Evolutionary conservation across 257 asterid genomes (phyloP), one percentile per base, ranked within the genome.

Genomic region (Euphrasia confusa): DNA sequence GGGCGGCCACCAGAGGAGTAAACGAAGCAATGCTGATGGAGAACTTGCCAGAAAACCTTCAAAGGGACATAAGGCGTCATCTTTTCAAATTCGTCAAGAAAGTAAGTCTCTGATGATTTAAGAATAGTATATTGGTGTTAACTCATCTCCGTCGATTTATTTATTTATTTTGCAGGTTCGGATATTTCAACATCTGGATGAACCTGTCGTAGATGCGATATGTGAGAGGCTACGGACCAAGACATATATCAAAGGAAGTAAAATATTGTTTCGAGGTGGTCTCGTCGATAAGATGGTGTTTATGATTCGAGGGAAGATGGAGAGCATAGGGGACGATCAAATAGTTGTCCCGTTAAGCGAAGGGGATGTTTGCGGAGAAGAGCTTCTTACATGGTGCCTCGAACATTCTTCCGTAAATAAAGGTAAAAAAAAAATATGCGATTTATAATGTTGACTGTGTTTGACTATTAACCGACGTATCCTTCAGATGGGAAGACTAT

Each of bases 1-100:
- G 99, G 99, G 95, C 99, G 35, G 97, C 99, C 49, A 86, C 96
- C 7, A 70, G 91, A 68, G 99, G 99, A 24, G 97, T 92, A 54
- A 84, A 89, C 42, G 99, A 92, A 72, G 96, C 80, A 70, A 73
- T 60, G 81, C 74, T 92, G 11, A 72, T 92, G 85, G 97, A 89
- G 78, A 81, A 89, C 70, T 85, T 92, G 18, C 99, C 97, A 10
- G 99, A 89, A 80, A 97, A 92, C 71, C 89, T 92, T 63, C 97
- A 87, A 74, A 78, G 91, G 71, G 95, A 78, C 42, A 89, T 92
- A 61, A 70, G 99, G 65, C 83, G 93, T 13, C 97, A 92, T 82
- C 97, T 92, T 58, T 86, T 87, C 71, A 82, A 87, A 64, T 86
- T 80, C 68, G 71, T 87, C 59, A 79, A 89, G 77, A 86, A 80